Evolutionary conservation across 2,329 filamentous ascomycete genomes (phyloP).

Genomic region (Xylariales sp.): DNA sequence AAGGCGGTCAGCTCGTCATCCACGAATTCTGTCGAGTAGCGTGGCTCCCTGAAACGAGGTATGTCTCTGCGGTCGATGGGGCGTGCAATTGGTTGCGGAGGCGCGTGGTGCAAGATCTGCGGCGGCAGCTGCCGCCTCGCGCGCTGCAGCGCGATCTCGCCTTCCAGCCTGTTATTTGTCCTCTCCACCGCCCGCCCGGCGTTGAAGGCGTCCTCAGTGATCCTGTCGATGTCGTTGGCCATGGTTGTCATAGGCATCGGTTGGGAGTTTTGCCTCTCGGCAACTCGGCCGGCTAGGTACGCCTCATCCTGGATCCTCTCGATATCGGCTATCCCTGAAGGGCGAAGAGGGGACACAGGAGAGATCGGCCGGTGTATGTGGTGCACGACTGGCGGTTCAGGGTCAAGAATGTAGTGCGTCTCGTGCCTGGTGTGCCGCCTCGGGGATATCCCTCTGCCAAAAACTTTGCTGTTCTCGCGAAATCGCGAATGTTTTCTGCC

Average conservation of each 20-base stretch:
- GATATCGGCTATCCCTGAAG: not conserved
- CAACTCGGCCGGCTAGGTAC: constrained; percentile 1
- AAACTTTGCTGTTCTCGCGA: not conserved
- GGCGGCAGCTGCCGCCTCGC: too few species aligned
- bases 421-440: not conserved
- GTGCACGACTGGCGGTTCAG: too few species aligned
- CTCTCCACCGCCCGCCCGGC: not conserved
- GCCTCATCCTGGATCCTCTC: constrained; percentile 3
- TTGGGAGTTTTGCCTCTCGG: not conserved
- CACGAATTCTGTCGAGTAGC: too few species aligned
- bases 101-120: not conserved
- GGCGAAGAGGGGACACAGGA: too few species aligned
- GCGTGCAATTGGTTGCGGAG: too few species aligned
- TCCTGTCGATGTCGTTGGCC: constrained; percentile 5
- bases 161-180: not conserved
- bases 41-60: too few species aligned
- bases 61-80: not conserved
- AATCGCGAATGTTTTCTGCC: not conserved
- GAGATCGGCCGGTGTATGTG: too few species aligned
- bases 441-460: not conserved
- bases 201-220: constrained; percentile 1
- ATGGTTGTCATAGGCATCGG: not conserved
- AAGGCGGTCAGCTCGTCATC: too few species aligned
- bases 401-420: not conserved
- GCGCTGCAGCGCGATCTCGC: not conserved